phyloP scores from a whole-genome alignment of 345 rosid genomes.

The Noccaea caerulescens region DNA sequence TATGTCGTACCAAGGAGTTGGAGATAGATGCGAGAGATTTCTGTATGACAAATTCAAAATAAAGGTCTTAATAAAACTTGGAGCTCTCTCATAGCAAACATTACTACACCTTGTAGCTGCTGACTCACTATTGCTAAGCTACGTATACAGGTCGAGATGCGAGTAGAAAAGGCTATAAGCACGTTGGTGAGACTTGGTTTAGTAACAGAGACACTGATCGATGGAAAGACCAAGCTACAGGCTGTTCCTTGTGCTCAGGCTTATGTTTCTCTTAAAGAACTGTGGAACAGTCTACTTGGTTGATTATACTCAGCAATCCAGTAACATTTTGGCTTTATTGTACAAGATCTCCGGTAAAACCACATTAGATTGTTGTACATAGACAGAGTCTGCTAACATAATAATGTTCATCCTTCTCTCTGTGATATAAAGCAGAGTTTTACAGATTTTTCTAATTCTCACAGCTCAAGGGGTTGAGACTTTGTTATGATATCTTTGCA shows the following conservation, averaged over 20 bases:
- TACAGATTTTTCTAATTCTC: too few relatives aligned
- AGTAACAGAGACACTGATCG: slow-evolving; percentile 56
- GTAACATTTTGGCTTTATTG: slow-evolving; percentile 30
- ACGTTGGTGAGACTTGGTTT: slow-evolving; percentile 73
- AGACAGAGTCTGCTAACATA: slow-evolving; percentile 35
- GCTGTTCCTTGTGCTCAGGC: slow-evolving; percentile 64
- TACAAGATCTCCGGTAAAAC: slow-evolving; percentile 20
- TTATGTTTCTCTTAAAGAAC: slow-evolving; percentile 59
- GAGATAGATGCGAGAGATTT: slow-evolving; percentile 86
- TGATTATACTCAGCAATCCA: slow-evolving; percentile 29
- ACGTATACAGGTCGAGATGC: slow-evolving; percentile 82
- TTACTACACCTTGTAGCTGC: slow-evolving; percentile 10
- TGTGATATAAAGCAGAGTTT: slow-evolving; percentile 17
- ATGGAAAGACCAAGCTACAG: slow-evolving; percentile 55
- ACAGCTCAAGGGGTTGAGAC: too few relatives aligned
- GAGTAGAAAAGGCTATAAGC: slow-evolving; percentile 68
- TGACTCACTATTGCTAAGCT: slow-evolving; percentile 22
- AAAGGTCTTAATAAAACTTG: slow-evolving; percentile 55
- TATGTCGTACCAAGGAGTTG: slow-evolving; percentile 47
- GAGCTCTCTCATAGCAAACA: slow-evolving; percentile 16
- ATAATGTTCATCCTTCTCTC: slow-evolving; percentile 27
- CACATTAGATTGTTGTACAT: slow-evolving; percentile 32
- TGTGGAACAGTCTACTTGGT: slow-evolving; percentile 68
- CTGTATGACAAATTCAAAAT: slow-evolving; percentile 62
- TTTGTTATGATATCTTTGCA: too few relatives aligned